Evolutionary conservation across 768 basidiomycete genomes (phyloP).

Genomic region (Infundibulicybe gibba): DNA sequence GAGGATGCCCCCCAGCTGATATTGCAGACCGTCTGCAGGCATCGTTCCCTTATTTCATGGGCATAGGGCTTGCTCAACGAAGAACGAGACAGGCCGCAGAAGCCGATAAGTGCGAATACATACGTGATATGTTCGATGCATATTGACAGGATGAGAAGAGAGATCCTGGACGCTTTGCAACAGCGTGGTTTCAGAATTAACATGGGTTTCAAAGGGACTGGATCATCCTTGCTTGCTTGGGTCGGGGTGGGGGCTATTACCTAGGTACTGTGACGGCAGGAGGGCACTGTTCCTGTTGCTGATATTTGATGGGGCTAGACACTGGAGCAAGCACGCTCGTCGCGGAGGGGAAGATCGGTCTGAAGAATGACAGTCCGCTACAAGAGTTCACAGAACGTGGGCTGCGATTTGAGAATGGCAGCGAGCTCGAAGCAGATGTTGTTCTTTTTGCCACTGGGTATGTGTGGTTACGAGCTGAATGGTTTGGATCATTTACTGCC

Average conservation of each 20-base stretch:
- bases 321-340: slow-evolving; percentile 54
- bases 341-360: slow-evolving; percentile 61
- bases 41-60: neutral
- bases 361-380: slow-evolving; percentile 53
- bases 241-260: neutral
- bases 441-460: slow-evolving; percentile 48
- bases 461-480: too few species aligned
- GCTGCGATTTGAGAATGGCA: slow-evolving; percentile 42
- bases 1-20: neutral
- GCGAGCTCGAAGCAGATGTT: slow-evolving; percentile 41
- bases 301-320: slow-evolving; percentile 23
- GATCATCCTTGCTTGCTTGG: neutral
- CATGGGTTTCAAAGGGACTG: neutral
- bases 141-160: slow-evolving; percentile 30
- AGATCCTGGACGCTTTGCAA: neutral
- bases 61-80: neutral
- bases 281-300: neutral
- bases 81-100: neutral
- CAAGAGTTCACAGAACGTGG: slow-evolving; percentile 36
- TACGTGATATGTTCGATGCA: slow-evolving; percentile 51
- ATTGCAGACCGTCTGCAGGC: neutral
- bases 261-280: neutral
- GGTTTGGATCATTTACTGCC: too few species aligned
- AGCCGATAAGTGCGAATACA: neutral
- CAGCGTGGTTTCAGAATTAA: neutral